phyloP scores from a whole-genome alignment of 164 flowering plant species.

The Stephania cephalantha region DNA sequence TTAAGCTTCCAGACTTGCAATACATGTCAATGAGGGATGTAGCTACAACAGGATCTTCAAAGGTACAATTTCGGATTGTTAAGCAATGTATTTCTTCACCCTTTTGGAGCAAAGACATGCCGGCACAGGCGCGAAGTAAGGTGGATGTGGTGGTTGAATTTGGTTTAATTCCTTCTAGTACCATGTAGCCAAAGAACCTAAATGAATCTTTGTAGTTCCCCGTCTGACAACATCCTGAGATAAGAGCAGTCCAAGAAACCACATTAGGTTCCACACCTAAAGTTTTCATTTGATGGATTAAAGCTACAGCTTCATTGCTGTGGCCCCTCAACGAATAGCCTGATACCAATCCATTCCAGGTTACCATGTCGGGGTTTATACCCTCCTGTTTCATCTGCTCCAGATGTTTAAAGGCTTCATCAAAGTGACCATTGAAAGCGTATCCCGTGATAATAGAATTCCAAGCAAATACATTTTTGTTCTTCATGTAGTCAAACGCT shows the following conservation, averaged over 20 bases:
- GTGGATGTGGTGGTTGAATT: slow-evolving; percentile 47
- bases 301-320: slow-evolving; percentile 35
- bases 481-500: slow-evolving; percentile 37
- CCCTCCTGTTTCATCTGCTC: slow-evolving; percentile 46
- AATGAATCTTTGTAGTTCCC: slow-evolving; percentile 37
- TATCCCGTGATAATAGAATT: slow-evolving; percentile 56
- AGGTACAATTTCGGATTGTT: slow-evolving; percentile 31
- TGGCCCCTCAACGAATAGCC: slow-evolving; percentile 47
- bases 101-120: slow-evolving; percentile 41
- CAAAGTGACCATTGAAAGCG: slow-evolving; percentile 40
- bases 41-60: slow-evolving; percentile 34
- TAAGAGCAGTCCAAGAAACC: slow-evolving; percentile 65
- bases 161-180: slow-evolving; percentile 38
- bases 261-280: slow-evolving; percentile 48
- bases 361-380: slow-evolving; percentile 44
- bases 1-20: slow-evolving; percentile 42
- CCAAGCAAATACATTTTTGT: slow-evolving; percentile 50
- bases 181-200: slow-evolving; percentile 40
- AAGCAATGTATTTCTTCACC: slow-evolving; percentile 56
- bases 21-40: slow-evolving; percentile 66
- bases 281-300: slow-evolving; percentile 36
- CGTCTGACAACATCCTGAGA: slow-evolving; percentile 51
- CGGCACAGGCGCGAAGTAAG: slow-evolving; percentile 48
- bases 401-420: slow-evolving; percentile 32
- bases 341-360: slow-evolving; percentile 54